phyloP scores from a whole-genome alignment of 1,284 basidiomycete species.

The Marasmius tenuissimus region DNA sequence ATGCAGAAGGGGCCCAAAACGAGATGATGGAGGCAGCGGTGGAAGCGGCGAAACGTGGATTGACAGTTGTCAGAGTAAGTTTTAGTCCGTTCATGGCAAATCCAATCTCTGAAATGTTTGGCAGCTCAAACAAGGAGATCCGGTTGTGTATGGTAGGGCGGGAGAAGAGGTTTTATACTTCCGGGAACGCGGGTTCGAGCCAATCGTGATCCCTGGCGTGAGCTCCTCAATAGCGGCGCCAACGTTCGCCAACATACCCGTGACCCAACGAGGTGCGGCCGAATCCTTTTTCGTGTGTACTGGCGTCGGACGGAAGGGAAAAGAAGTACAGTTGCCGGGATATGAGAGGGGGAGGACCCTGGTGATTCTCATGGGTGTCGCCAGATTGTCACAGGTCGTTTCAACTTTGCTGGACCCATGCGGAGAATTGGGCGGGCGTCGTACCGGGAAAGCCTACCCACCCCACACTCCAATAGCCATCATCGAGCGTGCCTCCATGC shows the following conservation, averaged over 20 bases:
- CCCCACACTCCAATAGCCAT: conserved; percentile 83
- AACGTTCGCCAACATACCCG: conserved; percentile 86
- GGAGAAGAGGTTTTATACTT: conserved; percentile 96
- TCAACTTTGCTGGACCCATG: conserved; percentile 49
- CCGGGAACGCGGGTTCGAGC: conserved; percentile 80
- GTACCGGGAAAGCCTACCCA: conserved; percentile 72
- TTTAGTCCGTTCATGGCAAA: neutral
- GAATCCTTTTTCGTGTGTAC: conserved; percentile 91
- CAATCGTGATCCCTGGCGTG: conserved; percentile 87
- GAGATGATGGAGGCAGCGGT: conserved; percentile 94
- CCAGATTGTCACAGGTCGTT: conserved; percentile 75
- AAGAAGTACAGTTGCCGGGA: conserved; percentile 81
- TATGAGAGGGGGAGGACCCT: conserved; percentile 84
- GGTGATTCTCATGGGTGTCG: conserved; percentile 93
- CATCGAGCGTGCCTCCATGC: conserved; percentile 89
- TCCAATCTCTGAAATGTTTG: conserved; percentile 1
- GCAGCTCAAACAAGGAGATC: conserved; percentile 95
- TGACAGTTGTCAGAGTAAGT: conserved; percentile 83
- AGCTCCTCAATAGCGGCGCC: conserved; percentile 89
- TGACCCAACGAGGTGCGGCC: conserved; percentile 93
- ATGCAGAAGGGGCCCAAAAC: conserved; percentile 91
- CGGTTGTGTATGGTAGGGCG: conserved; percentile 90
- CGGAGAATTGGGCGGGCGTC: conserved; percentile 21
- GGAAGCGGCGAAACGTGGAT: conserved; percentile 75
- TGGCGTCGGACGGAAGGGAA: conserved; percentile 87